phyloP scores from a whole-genome alignment of 116 monocot genomes.

The Iris pallida region DNA sequence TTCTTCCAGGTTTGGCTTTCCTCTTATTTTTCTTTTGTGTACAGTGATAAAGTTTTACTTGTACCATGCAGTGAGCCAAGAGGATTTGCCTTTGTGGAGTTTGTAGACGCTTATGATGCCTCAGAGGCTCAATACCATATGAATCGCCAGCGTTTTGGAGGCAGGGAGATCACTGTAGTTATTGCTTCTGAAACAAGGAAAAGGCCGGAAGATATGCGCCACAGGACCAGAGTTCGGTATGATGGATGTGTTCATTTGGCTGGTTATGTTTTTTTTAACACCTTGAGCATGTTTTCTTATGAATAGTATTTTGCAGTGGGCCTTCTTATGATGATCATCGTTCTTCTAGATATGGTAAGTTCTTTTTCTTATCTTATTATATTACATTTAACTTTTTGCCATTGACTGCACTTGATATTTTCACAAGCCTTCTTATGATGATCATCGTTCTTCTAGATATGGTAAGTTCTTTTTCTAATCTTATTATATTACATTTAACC shows the following conservation, averaged over 20 bases:
- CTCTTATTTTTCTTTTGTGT: too few species aligned
- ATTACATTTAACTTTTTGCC: too few species aligned
- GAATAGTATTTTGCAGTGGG: conserved; percentile 4
- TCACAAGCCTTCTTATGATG: conserved; percentile 15
- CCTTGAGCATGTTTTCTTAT: neutral
- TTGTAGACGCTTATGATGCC: conserved; percentile 82
- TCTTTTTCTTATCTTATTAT: neutral
- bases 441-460: conserved; percentile 6
- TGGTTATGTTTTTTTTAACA: neutral
- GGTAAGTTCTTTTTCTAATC: neutral
- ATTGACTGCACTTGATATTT: too few species aligned
- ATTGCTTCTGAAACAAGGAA: conserved; percentile 83
- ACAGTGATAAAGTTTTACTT: neutral
- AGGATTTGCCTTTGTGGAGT: conserved; percentile 95
- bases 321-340: conserved; percentile 12
- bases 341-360: conserved; percentile 11
- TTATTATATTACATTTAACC: neutral
- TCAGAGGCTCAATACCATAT: conserved; percentile 93
- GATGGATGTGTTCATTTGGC: neutral
- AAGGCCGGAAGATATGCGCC: conserved; percentile 77
- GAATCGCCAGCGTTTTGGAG: conserved; percentile 79
- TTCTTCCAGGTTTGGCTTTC: neutral
- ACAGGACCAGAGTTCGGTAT: conserved; percentile 34
- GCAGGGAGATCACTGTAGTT: conserved; percentile 87
- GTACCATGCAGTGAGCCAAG: conserved; percentile 68